A percentile compares a stretch with the other conserved stretches of the same genome.
Evolutionary conservation across 305 asterid genomes (phyloP).

Genomic region (Stenogyne calaminthoides): DNA sequence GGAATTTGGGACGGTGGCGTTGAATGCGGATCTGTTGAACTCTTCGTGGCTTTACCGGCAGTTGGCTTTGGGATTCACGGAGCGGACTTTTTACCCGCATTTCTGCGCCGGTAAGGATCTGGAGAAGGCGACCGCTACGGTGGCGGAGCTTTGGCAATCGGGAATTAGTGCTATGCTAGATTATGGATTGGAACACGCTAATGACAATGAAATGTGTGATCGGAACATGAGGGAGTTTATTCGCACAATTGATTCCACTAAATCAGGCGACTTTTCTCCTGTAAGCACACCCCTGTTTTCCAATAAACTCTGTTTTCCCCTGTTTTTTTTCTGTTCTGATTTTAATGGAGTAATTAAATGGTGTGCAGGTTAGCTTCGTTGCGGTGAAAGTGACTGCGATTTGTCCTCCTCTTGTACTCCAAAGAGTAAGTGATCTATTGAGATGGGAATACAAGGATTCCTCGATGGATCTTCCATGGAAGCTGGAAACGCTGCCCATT

Average conservation of each 20-base stretch:
- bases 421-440: conserved; percentile 71
- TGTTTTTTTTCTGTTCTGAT: not conserved
- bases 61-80: conserved; percentile 40
- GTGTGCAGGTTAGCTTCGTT: conserved; percentile 80
- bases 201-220: conserved; percentile 61
- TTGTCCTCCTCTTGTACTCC: conserved; percentile 54
- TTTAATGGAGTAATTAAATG: not conserved
- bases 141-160: conserved; percentile 39
- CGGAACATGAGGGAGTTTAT: conserved; percentile 47
- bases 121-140: conserved; percentile 46
- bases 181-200: conserved; percentile 80
- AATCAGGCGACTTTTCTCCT: conserved; percentile 36
- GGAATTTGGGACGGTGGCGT: conserved; percentile 57
- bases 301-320: not conserved
- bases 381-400: conserved; percentile 90
- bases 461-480: conserved; percentile 83
- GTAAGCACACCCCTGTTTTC: conserved; percentile 28
- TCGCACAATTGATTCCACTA: conserved; percentile 50
- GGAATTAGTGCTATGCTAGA: conserved; percentile 78
- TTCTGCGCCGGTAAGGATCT: conserved; percentile 77
- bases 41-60: conserved; percentile 37
- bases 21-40: conserved; percentile 53
- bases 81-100: conserved; percentile 59
- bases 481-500: conserved; percentile 54
- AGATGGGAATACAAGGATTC: conserved; percentile 65